Percentiles rank a stretch among this genome's conserved stretches.
These are phyloP conservation scores for Inonotus obliquus DNA, from an alignment of 1,284 basidiomycete genomes.

Conservation along the genomic window DNA sequence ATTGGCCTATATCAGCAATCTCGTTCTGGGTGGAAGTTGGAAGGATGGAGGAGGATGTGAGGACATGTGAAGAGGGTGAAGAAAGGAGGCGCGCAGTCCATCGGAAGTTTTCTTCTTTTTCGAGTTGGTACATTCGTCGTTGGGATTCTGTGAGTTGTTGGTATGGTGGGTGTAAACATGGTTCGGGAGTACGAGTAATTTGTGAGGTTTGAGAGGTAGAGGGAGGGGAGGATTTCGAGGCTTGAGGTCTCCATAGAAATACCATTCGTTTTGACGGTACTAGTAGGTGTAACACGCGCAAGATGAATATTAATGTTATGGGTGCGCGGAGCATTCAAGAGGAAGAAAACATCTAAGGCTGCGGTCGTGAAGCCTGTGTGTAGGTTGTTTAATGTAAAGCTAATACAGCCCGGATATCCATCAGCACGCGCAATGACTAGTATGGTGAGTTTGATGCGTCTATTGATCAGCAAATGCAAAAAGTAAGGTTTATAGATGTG, in stretches of 20 bases:
- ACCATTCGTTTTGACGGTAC: neutral
- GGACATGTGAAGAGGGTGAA: neutral
- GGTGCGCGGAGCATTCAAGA: too few species aligned
- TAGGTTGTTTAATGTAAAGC: too few species aligned
- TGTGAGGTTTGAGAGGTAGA: too few species aligned
- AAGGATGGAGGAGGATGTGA: slow-evolving; percentile 3
- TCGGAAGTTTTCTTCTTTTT: slow-evolving; percentile 23
- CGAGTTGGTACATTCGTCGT: slow-evolving; percentile 20
- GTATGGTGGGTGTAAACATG: neutral
- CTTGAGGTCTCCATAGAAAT: neutral
- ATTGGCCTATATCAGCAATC: slow-evolving; percentile 20
- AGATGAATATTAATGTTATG: neutral
- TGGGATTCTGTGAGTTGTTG: slow-evolving; percentile 11
- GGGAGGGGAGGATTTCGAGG: neutral
- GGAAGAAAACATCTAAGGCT: too few species aligned
- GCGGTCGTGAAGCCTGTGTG: too few species aligned
- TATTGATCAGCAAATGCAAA: too few species aligned
- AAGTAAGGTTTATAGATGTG: too few species aligned
- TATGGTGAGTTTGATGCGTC: too few species aligned
- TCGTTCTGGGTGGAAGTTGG: neutral
- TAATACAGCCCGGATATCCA: too few species aligned
- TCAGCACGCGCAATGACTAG: too few species aligned
- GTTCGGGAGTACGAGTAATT: neutral
- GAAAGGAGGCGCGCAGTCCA: slow-evolving; percentile 18
- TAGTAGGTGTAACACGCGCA: neutral